Evolutionary conservation across 306 rosid species (phyloP), one percentile per base, ranked within the genome.

Genomic region (Fragaria vesca): DNA sequence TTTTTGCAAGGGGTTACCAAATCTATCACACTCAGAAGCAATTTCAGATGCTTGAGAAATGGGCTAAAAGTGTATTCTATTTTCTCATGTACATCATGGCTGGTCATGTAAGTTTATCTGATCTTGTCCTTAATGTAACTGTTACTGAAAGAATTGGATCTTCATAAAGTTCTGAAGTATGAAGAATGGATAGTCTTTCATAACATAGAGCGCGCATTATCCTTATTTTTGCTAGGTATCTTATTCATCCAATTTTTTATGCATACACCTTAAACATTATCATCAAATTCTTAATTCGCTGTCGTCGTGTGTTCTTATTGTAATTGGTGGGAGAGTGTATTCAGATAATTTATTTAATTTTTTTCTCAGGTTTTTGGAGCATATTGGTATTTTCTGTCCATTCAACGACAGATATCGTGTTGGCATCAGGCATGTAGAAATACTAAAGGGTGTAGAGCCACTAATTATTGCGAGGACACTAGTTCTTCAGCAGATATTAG

Each of bases 41-140:
- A 21, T 26, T 32, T 18, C 24, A 71, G 30, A 58, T 20, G 20
- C 34, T 60, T 48, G 3, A 48, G n/a, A 81, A 75, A 11, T 81
- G 74, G 81, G 76, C 63, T 5, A 74, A 52, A 63, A 80, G 18
- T 32, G 73, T 21, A 18, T 71, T 76, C 21, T 70, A 71, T 30
- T 66, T 81, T 40, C 65, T 76, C 43, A 76, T 76, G 17, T 81
- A 70, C 26, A 71, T 81, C 40, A 26, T 76, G 17, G 69, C 74
- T 12, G 77, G 81, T 50, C 84, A 81, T 30, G 81, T 76, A 76
- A 80, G 78, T 72, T 45, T 42, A 32, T 32, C 34, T 32, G 34
- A 38, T 38, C 7, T 38, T 6, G 0, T 38, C 42, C 42, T 38
- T 6, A 38, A 5, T 38, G 6, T 54, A 2, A 20, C 62, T 47